Conservation (phyloP, 805 yeast genomes). For the Danielia reshetovae region DNA sequence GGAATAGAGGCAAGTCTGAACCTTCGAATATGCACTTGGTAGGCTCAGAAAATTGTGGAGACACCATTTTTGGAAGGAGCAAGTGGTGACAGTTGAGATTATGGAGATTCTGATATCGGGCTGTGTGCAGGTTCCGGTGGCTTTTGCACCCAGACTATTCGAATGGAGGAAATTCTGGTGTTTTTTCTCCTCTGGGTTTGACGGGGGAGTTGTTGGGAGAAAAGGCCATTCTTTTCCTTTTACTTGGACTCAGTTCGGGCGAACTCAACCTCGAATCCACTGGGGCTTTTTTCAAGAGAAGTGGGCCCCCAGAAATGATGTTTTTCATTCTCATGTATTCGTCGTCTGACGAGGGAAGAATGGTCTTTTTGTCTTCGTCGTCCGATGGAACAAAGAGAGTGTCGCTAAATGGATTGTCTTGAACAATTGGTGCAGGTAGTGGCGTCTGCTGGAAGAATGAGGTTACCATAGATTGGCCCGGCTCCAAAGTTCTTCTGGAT, state of each 20-base stretch:
- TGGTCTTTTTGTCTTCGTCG: slow-evolving; percentile 6
- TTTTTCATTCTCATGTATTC: slow-evolving; percentile 6
- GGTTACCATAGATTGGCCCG: slow-evolving; percentile 18
- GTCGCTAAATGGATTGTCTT: slow-evolving; percentile 5
- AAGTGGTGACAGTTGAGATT: too few relatives aligned
- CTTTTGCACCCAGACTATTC: too few relatives aligned
- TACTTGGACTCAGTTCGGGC: slow-evolving; percentile 16
- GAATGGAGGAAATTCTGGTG: background rate
- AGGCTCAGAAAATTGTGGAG: slow-evolving; percentile 3
- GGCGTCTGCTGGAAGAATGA: slow-evolving; percentile 10
- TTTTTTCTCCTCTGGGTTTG: slow-evolving; percentile 5
- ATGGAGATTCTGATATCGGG: too few relatives aligned
- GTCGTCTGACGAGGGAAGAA: too few relatives aligned
- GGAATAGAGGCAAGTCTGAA: slow-evolving; percentile 10
- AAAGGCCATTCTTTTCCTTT: slow-evolving; percentile 7
- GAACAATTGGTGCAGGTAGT: too few relatives aligned
- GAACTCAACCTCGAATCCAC: slow-evolving; percentile 4
- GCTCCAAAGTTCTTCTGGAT: slow-evolving; percentile 6
- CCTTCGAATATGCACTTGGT: slow-evolving; percentile 8
- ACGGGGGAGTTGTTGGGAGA: slow-evolving; percentile 14
- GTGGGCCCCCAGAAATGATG: slow-evolving; percentile 6
- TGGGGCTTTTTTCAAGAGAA: slow-evolving; percentile 1
- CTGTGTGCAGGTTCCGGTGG: too few relatives aligned
- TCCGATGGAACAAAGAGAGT: slow-evolving; percentile 10
- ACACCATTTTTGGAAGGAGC: too few relatives aligned